Conservation (phyloP, 192 early-diverging fungal species). For the Linnemannia elongata region DNA sequence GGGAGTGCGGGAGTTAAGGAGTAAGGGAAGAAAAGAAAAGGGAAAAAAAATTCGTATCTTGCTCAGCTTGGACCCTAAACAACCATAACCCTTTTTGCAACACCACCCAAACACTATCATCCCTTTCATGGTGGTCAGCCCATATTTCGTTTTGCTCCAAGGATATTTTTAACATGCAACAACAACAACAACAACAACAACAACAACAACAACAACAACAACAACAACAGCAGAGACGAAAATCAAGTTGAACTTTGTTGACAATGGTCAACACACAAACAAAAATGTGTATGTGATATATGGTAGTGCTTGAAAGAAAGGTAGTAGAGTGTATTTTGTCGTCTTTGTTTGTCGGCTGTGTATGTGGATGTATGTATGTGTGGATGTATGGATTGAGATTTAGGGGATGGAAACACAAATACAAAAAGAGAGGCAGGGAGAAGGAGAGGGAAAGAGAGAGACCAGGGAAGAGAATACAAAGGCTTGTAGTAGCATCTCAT, state of each 20-base stretch:
- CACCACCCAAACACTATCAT: neutral
- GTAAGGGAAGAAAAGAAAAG: neutral
- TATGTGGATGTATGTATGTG: neutral
- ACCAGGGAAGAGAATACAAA: neutral
- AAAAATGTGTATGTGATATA: neutral
- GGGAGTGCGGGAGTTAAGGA: neutral
- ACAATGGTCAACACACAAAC: neutral
- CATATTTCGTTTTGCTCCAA: neutral
- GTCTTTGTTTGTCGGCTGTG: slow-evolving; percentile 2
- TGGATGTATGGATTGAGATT: slow-evolving; percentile 7
- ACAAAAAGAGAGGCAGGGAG: neutral
- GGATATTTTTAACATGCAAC: neutral
- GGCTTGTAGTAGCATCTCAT: neutral
- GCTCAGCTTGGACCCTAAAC: slow-evolving; percentile 7
- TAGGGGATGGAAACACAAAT: neutral
- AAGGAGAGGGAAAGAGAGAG: neutral
- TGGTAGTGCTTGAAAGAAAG: neutral
- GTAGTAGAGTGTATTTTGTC: neutral
- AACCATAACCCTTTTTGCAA: neutral
- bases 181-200: neutral
- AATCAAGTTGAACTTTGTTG: neutral
- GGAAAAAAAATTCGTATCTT: neutral
- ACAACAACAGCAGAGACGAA: no score
- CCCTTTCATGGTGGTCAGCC: neutral
- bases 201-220: no score